phyloP scores from a whole-genome alignment of 1,284 basidiomycete species.

The Pterula multifida region DNA sequence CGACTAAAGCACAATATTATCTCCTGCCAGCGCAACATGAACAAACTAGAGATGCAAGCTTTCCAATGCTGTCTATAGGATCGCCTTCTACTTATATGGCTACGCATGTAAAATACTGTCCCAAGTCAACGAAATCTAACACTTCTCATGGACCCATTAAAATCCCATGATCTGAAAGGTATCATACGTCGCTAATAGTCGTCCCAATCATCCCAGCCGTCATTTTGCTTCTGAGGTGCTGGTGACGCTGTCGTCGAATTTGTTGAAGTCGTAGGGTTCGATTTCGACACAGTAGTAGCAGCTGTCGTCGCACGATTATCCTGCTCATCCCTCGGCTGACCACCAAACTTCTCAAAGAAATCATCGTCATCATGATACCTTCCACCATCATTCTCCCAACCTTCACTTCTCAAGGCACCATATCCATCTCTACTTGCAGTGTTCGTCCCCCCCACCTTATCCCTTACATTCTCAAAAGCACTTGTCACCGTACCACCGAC shows the following conservation, averaged over 20 bases:
- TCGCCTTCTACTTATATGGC: too few relatives aligned
- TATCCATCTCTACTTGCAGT: slow-evolving; percentile 9
- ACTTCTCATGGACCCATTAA: too few relatives aligned
- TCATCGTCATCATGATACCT: slow-evolving; percentile 25
- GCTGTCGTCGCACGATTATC: neutral
- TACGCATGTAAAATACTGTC: too few relatives aligned
- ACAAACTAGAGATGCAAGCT: too few relatives aligned
- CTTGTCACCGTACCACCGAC: slow-evolving; percentile 60
- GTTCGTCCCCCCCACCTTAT: slow-evolving; percentile 31
- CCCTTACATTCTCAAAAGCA: slow-evolving; percentile 44
- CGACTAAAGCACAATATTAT: too few relatives aligned
- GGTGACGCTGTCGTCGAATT: neutral
- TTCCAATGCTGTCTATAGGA: too few relatives aligned
- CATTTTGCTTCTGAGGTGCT: neutral
- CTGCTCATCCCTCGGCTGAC: slow-evolving; percentile 11
- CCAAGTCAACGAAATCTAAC: too few relatives aligned
- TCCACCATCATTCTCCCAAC: slow-evolving; percentile 11
- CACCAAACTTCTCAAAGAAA: slow-evolving; percentile 16
- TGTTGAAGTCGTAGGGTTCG: too few relatives aligned
- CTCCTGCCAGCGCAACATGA: too few relatives aligned
- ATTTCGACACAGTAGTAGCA: neutral
- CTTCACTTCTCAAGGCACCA: neutral
- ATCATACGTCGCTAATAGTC: too few relatives aligned
- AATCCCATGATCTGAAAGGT: too few relatives aligned
- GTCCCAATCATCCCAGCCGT: neutral